phyloP scores from a whole-genome alignment of 208 protist genomes.

The Naegleria lovaniensis region DNA sequence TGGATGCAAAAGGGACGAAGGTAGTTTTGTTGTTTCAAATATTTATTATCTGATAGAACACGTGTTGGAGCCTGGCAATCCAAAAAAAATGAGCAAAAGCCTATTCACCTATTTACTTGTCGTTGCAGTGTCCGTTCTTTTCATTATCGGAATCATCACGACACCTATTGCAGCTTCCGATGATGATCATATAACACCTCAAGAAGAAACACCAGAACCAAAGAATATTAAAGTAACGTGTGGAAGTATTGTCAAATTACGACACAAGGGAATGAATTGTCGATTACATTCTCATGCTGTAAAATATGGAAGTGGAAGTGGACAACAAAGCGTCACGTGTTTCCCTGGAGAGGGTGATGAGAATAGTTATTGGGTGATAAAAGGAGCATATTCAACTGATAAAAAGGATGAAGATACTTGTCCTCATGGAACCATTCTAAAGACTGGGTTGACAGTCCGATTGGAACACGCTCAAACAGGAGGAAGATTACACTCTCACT shows the following conservation, averaged over 20 bases:
- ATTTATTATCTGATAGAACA: too few species aligned
- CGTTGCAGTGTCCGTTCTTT: too few species aligned
- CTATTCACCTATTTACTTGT: too few species aligned
- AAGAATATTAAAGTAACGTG: conserved; percentile 18
- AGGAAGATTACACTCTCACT: neutral
- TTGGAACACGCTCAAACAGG: conserved; percentile 1
- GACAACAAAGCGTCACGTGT: conserved; percentile 22
- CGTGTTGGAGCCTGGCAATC: too few species aligned
- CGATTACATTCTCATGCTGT: conserved; percentile 23
- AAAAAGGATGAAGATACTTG: neutral
- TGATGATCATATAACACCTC: neutral
- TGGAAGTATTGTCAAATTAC: conserved; percentile 11
- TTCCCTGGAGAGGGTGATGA: neutral
- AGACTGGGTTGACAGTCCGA: neutral
- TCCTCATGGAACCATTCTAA: neutral
- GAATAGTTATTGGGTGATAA: conserved; percentile 27
- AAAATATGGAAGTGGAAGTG: conserved; percentile 16
- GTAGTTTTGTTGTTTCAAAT: too few species aligned
- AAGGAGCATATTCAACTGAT: neutral
- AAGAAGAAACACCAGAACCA: conserved; percentile 4
- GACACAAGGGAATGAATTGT: neutral
- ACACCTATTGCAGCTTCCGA: neutral
- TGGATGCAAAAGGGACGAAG: too few species aligned
- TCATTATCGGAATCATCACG: too few species aligned
- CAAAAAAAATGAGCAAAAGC: too few species aligned